Evolutionary conservation across 352 stramenopile genomes (phyloP), one percentile per base, ranked within the genome.

Genomic region (Pythium coloratum): DNA sequence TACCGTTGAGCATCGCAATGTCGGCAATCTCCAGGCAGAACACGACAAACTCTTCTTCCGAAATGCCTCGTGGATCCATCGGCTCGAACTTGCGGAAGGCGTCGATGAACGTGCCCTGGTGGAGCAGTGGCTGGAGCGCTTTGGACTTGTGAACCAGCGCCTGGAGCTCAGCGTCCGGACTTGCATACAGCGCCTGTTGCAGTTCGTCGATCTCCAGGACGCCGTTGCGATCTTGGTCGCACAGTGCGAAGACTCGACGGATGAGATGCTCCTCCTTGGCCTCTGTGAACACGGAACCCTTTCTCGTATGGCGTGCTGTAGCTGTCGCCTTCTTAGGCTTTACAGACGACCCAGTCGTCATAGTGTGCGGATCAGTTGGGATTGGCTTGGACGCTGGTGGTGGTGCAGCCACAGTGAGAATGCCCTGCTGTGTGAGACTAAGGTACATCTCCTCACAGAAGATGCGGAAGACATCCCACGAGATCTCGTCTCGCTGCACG

Each of bases 21-120:
- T 74, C 62, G 0, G 82, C 84, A 28, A 84, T 88, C 58, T 93
- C 84, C 2, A 90, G 70, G 49, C 84, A 93, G 33, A 93, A 91
- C 32, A 71, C 73, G 13, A 93, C 79, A 69, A 93, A 93, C 20
- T 93, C 84, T 47, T 90, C 78, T 26, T 86, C 74, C 6, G 63
- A 80, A 55, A 93, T 93, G 0, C 84, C 84, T 6, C 76, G 76
- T 12, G 72, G 73, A 47, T 91, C 80, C 28, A 78, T 51, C 3
- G 84, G 76, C 64, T 90, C 81, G 47, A 90, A 88, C 33, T 74
- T 76, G 1, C 60, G 69, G 51, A 93, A 91, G 42, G 84, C 84
- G 20, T 82, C 73, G 56, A 89, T 77, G 55, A 93, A 91, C 33
- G 80, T 66, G 51, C 80, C 38, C 32, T 93, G 64, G 16, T 84